Percentiles rank a stretch among this genome's conserved stretches.
phyloP scores from a whole-genome alignment of 2,329 filamentous ascomycete genomes.

The Fusarium verrucosum region DNA sequence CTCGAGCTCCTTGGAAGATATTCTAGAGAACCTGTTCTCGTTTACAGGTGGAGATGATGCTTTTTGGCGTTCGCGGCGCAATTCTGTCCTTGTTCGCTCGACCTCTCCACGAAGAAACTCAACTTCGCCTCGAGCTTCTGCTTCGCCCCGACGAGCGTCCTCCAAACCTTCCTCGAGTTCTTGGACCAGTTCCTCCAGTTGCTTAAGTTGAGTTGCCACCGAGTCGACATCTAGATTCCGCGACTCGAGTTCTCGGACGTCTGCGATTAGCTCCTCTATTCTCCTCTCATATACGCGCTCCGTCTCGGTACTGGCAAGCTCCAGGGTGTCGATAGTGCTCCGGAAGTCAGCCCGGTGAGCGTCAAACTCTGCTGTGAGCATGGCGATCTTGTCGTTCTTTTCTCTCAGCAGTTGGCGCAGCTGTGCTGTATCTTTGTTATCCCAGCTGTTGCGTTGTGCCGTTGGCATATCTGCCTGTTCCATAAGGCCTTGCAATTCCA shows the following conservation, averaged over 20 bases:
- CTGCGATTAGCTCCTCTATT: conserved; percentile 84
- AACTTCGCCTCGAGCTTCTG: conserved; percentile 93
- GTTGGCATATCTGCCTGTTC: conserved; percentile 60
- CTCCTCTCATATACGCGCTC: conserved; percentile 95
- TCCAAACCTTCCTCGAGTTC: conserved; percentile 97
- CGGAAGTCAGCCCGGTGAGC: conserved; percentile 94
- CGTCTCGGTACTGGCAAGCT: conserved; percentile 94
- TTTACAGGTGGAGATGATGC: conserved; percentile 54
- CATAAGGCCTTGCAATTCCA: conserved; percentile 78
- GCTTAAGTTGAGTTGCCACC: conserved; percentile 90
- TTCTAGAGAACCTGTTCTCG: conserved; percentile 57
- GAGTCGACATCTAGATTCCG: conserved; percentile 89
- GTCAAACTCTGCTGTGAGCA: conserved; percentile 94
- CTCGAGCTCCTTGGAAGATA: conserved; percentile 78
- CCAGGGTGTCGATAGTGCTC: conserved; percentile 94
- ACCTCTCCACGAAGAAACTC: conserved; percentile 96
- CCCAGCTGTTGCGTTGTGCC: conserved; percentile 59
- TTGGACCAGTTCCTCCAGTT: conserved; percentile 94
- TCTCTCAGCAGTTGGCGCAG: conserved; percentile 86
- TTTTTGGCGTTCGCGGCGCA: conserved; percentile 89
- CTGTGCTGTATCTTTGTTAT: conserved; percentile 78
- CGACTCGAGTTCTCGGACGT: conserved; percentile 83
- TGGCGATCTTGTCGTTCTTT: conserved; percentile 95
- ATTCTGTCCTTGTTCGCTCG: conserved; percentile 86
- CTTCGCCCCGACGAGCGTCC: conserved; percentile 91